Evolutionary conservation across 140 eudicot genomes (phyloP).

Genomic region (Oenanthe javanica): DNA sequence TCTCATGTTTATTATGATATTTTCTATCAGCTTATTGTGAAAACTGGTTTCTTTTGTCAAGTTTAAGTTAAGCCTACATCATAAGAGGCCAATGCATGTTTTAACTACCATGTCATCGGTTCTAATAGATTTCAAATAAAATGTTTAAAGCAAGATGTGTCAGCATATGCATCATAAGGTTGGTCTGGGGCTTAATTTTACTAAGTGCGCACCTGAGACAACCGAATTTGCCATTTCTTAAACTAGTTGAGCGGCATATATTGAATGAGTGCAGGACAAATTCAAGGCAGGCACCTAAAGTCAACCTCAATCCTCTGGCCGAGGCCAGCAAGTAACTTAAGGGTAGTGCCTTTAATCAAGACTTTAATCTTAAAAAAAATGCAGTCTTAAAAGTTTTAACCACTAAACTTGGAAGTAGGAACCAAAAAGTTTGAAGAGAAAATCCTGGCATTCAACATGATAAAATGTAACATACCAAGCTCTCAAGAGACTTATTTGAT

Average conservation of each 20-base stretch:
- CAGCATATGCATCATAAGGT: neutral
- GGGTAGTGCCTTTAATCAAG: neutral
- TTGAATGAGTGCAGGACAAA: neutral
- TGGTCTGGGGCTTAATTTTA: neutral
- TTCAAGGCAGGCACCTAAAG: neutral
- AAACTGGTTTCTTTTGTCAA: neutral
- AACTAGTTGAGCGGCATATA: neutral
- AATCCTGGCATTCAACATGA: conserved; percentile 19
- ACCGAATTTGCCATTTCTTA: neutral
- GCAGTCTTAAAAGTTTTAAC: neutral
- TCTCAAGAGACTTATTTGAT: conserved; percentile 32
- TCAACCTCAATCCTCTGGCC: neutral
- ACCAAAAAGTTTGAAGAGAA: neutral
- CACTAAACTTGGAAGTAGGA: neutral
- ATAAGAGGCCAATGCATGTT: neutral
- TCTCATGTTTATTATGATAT: neutral
- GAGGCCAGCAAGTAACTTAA: neutral
- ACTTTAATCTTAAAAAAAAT: neutral
- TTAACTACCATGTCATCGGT: too few species aligned
- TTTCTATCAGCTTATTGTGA: neutral
- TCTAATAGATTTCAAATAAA: too few species aligned
- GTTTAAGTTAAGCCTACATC: neutral
- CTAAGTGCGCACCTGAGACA: neutral
- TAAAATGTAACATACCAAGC: conserved; percentile 32
- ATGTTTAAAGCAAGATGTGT: neutral